Percentiles rank a stretch among this genome's conserved stretches.
Conservation (phyloP, 2,329 filamentous ascomycete genomes). For the Davidsoniella neocaledoniae region DNA sequence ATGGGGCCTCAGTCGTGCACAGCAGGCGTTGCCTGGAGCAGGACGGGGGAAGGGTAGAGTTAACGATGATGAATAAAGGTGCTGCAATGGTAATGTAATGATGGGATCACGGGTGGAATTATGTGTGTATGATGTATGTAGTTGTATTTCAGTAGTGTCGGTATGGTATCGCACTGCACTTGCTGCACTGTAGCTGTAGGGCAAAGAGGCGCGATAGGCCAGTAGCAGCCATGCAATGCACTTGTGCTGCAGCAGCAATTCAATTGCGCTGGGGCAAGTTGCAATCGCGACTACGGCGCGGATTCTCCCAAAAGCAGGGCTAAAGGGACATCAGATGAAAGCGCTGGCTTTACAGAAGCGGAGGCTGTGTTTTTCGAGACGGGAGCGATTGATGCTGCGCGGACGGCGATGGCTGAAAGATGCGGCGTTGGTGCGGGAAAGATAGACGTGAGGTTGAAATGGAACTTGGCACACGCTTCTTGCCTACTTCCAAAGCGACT, state of each 20-base stretch:
- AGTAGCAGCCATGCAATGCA: constrained; percentile 1
- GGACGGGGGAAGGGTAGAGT: not conserved
- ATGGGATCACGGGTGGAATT: not conserved
- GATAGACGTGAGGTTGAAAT: constrained; percentile 39
- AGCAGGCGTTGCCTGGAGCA: not conserved
- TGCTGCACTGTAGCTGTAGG: no score
- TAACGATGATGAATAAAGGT: not conserved
- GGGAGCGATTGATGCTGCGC: constrained; percentile 20
- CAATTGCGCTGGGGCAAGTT: constrained; percentile 6
- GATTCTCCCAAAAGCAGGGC: not conserved
- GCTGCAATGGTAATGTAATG: not conserved
- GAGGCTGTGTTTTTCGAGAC: constrained; percentile 21
- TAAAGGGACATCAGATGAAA: constrained; percentile 11
- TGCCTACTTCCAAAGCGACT: constrained; percentile 5
- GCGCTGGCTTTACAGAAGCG: constrained; percentile 9
- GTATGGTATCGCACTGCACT: constrained; percentile 5
- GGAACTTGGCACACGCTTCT: constrained; percentile 6
- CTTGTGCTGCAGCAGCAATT: not conserved
- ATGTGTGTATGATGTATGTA: not conserved
- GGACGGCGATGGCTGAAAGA: constrained; percentile 11
- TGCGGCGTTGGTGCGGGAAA: constrained; percentile 32
- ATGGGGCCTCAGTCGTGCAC: not conserved
- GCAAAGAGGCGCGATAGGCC: constrained; percentile 5
- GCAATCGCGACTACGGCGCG: constrained; percentile 10
- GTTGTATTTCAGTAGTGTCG: not conserved